Percentiles rank a stretch among this genome's conserved stretches.
Conservation (phyloP, 2,329 filamentous ascomycete species). For the Phyllosticta citriasiana region DNA sequence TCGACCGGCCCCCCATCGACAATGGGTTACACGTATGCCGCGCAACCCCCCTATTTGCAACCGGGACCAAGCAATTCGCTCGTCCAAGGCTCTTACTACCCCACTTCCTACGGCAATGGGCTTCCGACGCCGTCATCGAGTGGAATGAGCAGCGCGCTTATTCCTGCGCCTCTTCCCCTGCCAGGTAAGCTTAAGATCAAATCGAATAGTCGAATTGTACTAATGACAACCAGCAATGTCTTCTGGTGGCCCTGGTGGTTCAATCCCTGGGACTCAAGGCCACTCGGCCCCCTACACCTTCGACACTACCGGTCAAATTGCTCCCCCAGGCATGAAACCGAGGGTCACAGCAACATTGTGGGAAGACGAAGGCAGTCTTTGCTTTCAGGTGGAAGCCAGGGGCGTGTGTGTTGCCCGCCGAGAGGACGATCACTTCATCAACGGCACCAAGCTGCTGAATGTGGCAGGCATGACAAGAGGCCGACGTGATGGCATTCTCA, state of each 20-base stretch:
- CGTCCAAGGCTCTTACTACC: conserved; percentile 47
- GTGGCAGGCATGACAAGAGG: conserved; percentile 97
- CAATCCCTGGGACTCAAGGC: conserved; percentile 24
- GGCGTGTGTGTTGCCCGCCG: conserved; percentile 91
- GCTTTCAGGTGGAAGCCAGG: conserved; percentile 94
- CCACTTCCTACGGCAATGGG: conserved; percentile 68
- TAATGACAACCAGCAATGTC: conserved; percentile 12
- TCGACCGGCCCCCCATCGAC: conserved; percentile 66
- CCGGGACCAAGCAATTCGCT: conserved; percentile 60
- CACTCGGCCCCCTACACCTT: conserved; percentile 46
- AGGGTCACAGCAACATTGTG: conserved; percentile 91
- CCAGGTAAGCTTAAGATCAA: conserved; percentile 29
- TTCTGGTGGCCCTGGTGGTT: conserved; percentile 13
- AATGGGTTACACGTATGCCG: conserved; percentile 65
- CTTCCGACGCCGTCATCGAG: conserved; percentile 70
- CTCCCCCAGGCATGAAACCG: conserved; percentile 90
- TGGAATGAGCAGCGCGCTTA: conserved; percentile 55
- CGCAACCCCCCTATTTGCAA: conserved; percentile 64
- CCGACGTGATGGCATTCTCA: conserved; percentile 87
- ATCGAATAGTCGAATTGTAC: neutral
- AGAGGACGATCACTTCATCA: conserved; percentile 99
- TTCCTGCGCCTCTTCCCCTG: conserved; percentile 62
- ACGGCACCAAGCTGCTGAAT: conserved; percentile 92
- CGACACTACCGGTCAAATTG: conserved; percentile 85
- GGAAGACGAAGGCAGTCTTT: conserved; percentile 96